Conservation (phyloP, 164 flowering plant genomes). For the Chimonanthus praecox region DNA sequence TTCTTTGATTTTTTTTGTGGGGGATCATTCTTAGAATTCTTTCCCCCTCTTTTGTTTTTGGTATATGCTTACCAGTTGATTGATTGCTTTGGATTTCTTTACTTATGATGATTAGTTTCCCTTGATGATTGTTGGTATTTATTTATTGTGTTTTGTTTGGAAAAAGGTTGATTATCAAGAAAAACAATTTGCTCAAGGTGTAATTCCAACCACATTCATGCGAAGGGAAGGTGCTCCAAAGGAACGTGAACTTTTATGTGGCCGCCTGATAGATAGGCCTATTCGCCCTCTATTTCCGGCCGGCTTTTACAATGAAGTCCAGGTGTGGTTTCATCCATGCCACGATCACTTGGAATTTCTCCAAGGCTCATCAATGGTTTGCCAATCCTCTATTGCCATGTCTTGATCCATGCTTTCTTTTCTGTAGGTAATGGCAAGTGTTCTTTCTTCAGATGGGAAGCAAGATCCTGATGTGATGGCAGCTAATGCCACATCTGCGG, state of each 20-base stretch:
- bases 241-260: conserved; percentile 92
- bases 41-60: not conserved
- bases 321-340: conserved; percentile 40
- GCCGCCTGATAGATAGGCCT: conserved; percentile 88
- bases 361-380: not conserved
- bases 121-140: not conserved
- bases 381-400: not conserved
- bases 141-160: conserved; percentile 10
- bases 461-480: conserved; percentile 99
- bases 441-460: conserved; percentile 94
- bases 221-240: conserved; percentile 97
- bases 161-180: conserved; percentile 97
- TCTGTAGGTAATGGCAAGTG: conserved; percentile 79
- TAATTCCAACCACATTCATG: conserved; percentile 85
- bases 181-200: conserved; percentile 92
- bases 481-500: conserved; percentile 99
- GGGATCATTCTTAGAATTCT: not conserved
- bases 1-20: not conserved
- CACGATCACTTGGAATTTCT: not conserved
- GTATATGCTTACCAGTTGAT: not conserved
- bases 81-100: not conserved
- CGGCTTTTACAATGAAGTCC: conserved; percentile 91
- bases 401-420: conserved; percentile 1
- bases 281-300: conserved; percentile 92
- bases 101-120: not conserved